Percentiles rank a stretch among this genome's conserved stretches.
These are phyloP conservation scores for Bifiguratus adelaidae DNA, from an alignment of 192 early-diverging fungal species.

Conservation along the genomic window DNA sequence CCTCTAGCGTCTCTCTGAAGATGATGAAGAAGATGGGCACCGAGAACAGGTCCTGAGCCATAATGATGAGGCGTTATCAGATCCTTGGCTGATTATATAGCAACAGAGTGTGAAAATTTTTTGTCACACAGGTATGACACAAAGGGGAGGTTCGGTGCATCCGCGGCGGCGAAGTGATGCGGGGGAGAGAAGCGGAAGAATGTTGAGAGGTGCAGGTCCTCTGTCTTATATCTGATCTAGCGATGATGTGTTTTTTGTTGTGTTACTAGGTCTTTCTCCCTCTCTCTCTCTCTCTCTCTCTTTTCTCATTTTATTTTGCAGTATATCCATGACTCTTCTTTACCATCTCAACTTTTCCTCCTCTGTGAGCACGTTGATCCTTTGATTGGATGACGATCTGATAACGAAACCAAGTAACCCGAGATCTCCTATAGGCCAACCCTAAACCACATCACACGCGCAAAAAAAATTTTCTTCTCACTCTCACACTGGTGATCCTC, in stretches of 20 bases:
- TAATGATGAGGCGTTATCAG: slow-evolving; percentile 8
- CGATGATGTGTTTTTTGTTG: slow-evolving; percentile 3
- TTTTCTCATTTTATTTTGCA: slow-evolving; percentile 12
- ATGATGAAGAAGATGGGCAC: slow-evolving; percentile 67
- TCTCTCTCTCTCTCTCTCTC: slow-evolving; percentile 8
- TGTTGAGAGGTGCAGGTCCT: no score
- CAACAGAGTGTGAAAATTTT: not conserved
- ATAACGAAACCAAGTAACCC: no score
- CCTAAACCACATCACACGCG: no score
- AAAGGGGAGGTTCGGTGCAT: not conserved
- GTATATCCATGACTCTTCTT: not conserved
- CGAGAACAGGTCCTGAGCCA: slow-evolving; percentile 39
- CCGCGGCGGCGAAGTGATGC: not conserved
- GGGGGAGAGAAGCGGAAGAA: no score
- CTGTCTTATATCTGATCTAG: no score
- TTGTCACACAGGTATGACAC: not conserved
- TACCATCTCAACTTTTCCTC: slow-evolving; percentile 4
- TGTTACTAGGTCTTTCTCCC: slow-evolving; percentile 10
- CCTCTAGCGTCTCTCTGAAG: slow-evolving; percentile 79
- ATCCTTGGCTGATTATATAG: slow-evolving; percentile 22
- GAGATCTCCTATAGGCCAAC: no score
- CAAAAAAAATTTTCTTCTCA: no score
- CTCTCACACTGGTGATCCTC: no score
- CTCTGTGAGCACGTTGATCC: no score
- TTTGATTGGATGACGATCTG: no score